Evolutionary conservation across 2,329 filamentous ascomycete species (phyloP).

Genomic region (Geosmithia flava): DNA sequence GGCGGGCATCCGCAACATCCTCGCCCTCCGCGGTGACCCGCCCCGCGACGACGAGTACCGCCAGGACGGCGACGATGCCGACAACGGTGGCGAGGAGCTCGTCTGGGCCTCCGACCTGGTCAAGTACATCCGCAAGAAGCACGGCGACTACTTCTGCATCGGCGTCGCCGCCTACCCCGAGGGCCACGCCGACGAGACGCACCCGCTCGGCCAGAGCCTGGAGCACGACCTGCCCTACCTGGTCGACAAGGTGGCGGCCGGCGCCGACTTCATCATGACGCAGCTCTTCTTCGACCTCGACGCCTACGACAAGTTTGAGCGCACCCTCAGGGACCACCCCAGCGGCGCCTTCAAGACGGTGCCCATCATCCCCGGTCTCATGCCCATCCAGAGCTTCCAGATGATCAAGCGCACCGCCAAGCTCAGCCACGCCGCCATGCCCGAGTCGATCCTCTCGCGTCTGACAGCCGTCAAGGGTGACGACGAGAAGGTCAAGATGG

Average conservation of each 20-base stretch:
- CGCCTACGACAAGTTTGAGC: slow-evolving; percentile 73
- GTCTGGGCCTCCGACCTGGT: slow-evolving; percentile 84
- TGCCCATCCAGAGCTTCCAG: slow-evolving; percentile 96
- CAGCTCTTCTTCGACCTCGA: slow-evolving; percentile 90
- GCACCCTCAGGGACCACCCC: slow-evolving; percentile 61
- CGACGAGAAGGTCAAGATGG: slow-evolving; percentile 68
- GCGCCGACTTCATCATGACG: slow-evolving; percentile 97
- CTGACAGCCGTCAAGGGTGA: slow-evolving; percentile 65
- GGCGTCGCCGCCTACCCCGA: slow-evolving; percentile 93
- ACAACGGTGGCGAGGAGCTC: slow-evolving; percentile 64
- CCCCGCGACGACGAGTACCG: slow-evolving; percentile 82
- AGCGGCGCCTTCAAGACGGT: slow-evolving; percentile 78
- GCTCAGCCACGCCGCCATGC: slow-evolving; percentile 79
- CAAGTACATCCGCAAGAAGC: slow-evolving; percentile 69
- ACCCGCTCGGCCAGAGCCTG: slow-evolving; percentile 55
- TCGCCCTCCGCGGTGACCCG: slow-evolving; percentile 84
- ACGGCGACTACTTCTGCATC: slow-evolving; percentile 93
- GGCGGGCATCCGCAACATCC: slow-evolving; percentile 83
- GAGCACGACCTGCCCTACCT: slow-evolving; percentile 81
- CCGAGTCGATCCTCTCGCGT: slow-evolving; percentile 54
- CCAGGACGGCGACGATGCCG: slow-evolving; percentile 41
- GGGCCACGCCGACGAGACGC: slow-evolving; percentile 82
- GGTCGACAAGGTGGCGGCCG: slow-evolving; percentile 80
- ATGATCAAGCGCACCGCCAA: slow-evolving; percentile 92
- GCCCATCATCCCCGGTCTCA: slow-evolving; percentile 85